Evolutionary conservation across 352 stramenopile species (phyloP).

Genomic region (Globisporangium camurandrum): DNA sequence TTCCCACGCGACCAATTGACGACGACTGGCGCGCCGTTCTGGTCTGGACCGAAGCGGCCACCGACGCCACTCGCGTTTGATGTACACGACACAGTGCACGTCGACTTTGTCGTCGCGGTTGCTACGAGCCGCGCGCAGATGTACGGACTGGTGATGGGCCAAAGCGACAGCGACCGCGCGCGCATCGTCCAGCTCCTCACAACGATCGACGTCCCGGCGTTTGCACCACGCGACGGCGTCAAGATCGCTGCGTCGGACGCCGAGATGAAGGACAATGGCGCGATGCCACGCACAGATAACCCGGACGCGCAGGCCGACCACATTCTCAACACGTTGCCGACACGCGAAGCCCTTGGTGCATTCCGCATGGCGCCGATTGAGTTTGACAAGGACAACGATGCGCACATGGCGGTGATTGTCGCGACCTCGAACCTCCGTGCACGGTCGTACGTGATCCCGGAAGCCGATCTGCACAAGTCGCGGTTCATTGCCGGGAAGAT

Average conservation of each 20-base stretch:
- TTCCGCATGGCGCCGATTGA: constrained; percentile 93
- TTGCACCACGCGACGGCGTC: constrained; percentile 91
- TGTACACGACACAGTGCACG: constrained; percentile 83
- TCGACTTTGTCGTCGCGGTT: constrained; percentile 95
- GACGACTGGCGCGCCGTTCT: constrained; percentile 96
- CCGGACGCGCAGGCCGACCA: constrained; percentile 58
- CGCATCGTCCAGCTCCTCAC: constrained; percentile 71
- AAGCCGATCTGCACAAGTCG: constrained; percentile 96
- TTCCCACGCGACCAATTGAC: constrained; percentile 98
- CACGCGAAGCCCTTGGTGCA: constrained; percentile 66
- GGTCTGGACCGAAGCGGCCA: constrained; percentile 96
- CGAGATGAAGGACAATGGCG: constrained; percentile 87
- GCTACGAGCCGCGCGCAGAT: constrained; percentile 93
- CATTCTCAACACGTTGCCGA: constrained; percentile 84
- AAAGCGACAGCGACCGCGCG: constrained; percentile 40
- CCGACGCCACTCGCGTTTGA: constrained; percentile 94
- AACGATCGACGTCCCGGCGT: constrained; percentile 90
- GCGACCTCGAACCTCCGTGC: constrained; percentile 96
- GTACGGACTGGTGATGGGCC: constrained; percentile 93
- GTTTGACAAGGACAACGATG: constrained; percentile 99
- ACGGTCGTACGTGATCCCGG: constrained; percentile 97
- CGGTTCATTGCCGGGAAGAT: constrained; percentile 99
- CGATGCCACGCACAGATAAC: constrained; percentile 37
- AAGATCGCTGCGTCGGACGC: constrained; percentile 98
- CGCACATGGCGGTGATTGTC: constrained; percentile 97